Conservation (phyloP, 345 rosid genomes). For the Toxicodendron radicans region DNA sequence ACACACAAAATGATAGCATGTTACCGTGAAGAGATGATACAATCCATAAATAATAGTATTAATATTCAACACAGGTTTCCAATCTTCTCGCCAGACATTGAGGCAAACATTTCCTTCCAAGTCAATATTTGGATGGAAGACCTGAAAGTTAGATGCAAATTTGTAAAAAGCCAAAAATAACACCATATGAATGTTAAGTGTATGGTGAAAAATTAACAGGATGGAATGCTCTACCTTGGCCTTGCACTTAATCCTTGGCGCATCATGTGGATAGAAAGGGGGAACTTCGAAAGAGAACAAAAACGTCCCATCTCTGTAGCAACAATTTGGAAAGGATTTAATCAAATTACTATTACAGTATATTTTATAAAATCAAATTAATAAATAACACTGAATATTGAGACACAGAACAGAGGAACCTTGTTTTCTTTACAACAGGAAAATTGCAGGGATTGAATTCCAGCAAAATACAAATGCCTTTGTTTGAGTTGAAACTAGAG, state of each 20-base stretch:
- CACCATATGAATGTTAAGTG: not conserved
- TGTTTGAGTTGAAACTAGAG: no score
- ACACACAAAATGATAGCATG: no score
- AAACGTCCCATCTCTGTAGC: conserved; percentile 73
- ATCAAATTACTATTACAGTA: not conserved
- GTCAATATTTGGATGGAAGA: no score
- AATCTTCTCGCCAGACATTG: no score
- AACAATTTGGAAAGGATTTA: not conserved
- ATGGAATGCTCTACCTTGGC: conserved; percentile 58
- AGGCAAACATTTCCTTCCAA: no score
- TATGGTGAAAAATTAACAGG: not conserved
- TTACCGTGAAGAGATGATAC: conserved; percentile 91
- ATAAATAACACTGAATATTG: not conserved
- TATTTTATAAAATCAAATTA: not conserved
- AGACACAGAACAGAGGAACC: not conserved
- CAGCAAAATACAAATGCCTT: no score
- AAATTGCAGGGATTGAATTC: no score
- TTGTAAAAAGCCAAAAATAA: no score
- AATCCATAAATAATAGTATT: no score
- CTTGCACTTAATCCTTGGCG: conserved; percentile 98
- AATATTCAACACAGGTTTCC: no score
- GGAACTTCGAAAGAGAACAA: conserved; percentile 88
- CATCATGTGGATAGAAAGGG: conserved; percentile 90
- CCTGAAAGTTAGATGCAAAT: no score
- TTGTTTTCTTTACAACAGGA: no score